phyloP scores from a whole-genome alignment of 2,329 filamentous ascomycete genomes.

The Fusarium cyanostomum region DNA sequence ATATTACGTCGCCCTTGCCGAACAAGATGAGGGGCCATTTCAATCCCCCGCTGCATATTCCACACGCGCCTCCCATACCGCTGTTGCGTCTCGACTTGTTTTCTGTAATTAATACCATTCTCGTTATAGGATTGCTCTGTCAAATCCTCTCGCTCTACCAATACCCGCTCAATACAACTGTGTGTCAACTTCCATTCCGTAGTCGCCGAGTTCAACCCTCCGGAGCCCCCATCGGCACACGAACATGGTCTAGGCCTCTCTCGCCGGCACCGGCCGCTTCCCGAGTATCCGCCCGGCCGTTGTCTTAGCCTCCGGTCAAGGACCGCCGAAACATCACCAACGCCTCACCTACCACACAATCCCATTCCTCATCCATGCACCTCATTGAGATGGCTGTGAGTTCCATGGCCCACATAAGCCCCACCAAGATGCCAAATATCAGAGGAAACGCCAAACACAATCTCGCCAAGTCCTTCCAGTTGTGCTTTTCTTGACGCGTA shows the following conservation, averaged over 20 bases:
- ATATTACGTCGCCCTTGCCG: constrained; percentile 1
- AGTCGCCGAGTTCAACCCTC: constrained; percentile 21
- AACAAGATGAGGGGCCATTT: background rate
- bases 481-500: constrained; percentile 35
- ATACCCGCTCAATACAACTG: background rate
- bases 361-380: constrained; percentile 26
- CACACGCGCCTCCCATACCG: constrained; percentile 2
- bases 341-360: constrained; percentile 24
- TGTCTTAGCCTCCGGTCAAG: constrained; percentile 28
- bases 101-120: background rate
- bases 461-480: constrained; percentile 38
- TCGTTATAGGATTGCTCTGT: background rate
- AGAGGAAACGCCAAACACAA: constrained; percentile 43
- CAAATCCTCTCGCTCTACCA: background rate
- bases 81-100: background rate
- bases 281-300: constrained; percentile 34
- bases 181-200: background rate
- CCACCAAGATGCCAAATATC: constrained; percentile 35
- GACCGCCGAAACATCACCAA: constrained; percentile 26
- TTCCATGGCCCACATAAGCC: constrained; percentile 43
- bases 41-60: background rate
- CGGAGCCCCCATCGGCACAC: constrained; percentile 33
- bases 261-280: constrained; percentile 40
- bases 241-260: constrained; percentile 4
- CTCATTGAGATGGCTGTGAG: constrained; percentile 30